Evolutionary conservation across 768 basidiomycete genomes (phyloP).

Genomic region (Mycena alexandri): DNA sequence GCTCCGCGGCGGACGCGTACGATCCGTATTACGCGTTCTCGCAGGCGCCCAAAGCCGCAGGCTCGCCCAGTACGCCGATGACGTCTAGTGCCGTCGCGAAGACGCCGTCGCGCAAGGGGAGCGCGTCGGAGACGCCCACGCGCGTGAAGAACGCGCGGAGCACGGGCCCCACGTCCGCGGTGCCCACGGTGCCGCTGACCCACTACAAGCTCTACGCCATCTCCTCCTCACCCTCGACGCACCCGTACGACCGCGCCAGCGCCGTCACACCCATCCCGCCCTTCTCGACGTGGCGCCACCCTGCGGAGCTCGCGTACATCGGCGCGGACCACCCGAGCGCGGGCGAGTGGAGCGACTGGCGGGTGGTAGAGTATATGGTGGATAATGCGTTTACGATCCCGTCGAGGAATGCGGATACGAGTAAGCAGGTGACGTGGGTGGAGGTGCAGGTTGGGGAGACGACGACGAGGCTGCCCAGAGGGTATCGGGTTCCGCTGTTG

Average conservation of each 20-base stretch:
- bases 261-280: constrained; percentile 30
- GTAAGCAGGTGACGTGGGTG: constrained; percentile 30
- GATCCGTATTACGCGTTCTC: too few relatives aligned
- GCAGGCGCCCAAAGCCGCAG: too few relatives aligned
- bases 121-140: constrained; percentile 16
- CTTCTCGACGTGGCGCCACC: constrained; percentile 31
- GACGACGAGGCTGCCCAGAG: constrained; percentile 31
- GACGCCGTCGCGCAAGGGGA: constrained; percentile 18
- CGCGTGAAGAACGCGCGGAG: constrained; percentile 24
- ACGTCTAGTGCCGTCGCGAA: too few relatives aligned
- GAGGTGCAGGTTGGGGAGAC: constrained; percentile 24
- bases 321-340: constrained; percentile 24
- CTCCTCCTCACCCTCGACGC: constrained; percentile 32
- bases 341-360: constrained; percentile 27
- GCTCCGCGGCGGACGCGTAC: constrained; percentile 22
- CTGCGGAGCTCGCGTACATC: constrained; percentile 31
- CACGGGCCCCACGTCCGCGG: too few relatives aligned
- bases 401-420: constrained; percentile 27
- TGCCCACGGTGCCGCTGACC: constrained; percentile 9
- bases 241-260: constrained; percentile 25
- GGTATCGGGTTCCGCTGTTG: constrained; percentile 35
- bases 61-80: too few relatives aligned
- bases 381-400: constrained; percentile 37
- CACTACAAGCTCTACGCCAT: constrained; percentile 36
- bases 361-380: constrained; percentile 31